These are phyloP conservation scores for Symbiodinium pilosum DNA, from an alignment of 73 alveolate genomes.

Conservation along the genomic window DNA sequence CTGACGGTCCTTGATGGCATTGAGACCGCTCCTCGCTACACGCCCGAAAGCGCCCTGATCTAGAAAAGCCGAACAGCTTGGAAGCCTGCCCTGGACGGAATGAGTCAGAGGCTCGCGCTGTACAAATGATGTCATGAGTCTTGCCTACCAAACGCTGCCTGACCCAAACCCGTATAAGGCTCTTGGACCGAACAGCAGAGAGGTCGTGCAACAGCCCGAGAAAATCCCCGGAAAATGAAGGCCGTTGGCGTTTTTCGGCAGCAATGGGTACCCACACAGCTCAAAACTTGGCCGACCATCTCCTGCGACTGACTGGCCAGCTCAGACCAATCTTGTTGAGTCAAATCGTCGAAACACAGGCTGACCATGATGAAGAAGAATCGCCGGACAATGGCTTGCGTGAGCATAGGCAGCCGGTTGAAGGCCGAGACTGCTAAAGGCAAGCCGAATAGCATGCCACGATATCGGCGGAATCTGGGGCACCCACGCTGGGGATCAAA, in stretches of 20 bases:
- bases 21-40: constrained; percentile 6
- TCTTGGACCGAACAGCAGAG: neutral
- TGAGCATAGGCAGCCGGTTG: neutral
- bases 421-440: constrained; percentile 26
- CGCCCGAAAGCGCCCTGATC: neutral
- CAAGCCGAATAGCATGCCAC: constrained; percentile 1
- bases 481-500: neutral
- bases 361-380: neutral
- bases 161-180: neutral
- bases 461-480: neutral
- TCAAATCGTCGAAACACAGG: neutral
- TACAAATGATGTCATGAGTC: neutral
- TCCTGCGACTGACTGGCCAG: no score
- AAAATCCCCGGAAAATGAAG: no score
- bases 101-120: neutral
- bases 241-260: no score
- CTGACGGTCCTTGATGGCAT: constrained; percentile 25
- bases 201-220: constrained; percentile 10
- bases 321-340: neutral
- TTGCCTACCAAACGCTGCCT: neutral
- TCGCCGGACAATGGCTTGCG: neutral
- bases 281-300: no score
- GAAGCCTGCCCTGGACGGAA: constrained; percentile 3
- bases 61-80: constrained; percentile 20
- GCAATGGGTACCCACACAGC: no score